These are phyloP conservation scores for Calonectria henricotiae DNA, from an alignment of 2,329 filamentous ascomycete species.

Conservation along the genomic window DNA sequence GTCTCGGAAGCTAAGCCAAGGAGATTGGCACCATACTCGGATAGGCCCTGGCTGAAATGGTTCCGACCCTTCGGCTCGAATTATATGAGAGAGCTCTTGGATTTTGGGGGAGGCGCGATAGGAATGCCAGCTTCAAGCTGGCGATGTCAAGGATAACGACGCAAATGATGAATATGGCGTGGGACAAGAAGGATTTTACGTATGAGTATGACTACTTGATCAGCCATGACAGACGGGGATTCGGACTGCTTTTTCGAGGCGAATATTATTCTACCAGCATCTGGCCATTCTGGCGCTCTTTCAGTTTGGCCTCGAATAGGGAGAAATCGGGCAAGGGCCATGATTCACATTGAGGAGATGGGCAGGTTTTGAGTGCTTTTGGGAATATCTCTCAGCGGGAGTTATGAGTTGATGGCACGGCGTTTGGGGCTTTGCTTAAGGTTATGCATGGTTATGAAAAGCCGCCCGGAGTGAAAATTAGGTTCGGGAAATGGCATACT, in stretches of 20 bases:
- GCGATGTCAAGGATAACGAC: neutral
- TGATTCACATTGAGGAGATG: neutral
- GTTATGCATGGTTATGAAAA: conserved; percentile 32
- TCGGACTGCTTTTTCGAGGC: neutral
- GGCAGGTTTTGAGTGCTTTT: conserved; percentile 8
- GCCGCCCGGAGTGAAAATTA: conserved; percentile 18
- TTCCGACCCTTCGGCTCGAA: neutral
- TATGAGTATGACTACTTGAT: neutral
- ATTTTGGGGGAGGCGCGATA: neutral
- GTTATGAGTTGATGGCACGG: conserved; percentile 34
- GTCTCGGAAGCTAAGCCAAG: neutral
- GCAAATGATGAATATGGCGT: neutral
- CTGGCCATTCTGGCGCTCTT: neutral
- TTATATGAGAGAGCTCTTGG: neutral
- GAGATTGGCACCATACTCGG: neutral
- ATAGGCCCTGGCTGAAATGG: neutral
- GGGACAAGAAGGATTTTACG: neutral
- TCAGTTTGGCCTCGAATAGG: conserved; percentile 6
- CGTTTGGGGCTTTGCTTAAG: conserved; percentile 35
- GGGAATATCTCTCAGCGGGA: conserved; percentile 23
- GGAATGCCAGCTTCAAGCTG: neutral
- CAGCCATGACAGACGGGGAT: neutral
- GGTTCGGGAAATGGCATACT: conserved; percentile 23
- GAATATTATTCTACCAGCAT: neutral
- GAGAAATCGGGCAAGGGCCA: conserved; percentile 2